phyloP scores from a whole-genome alignment of 2,329 filamentous ascomycete species.

The Hymenotorrendiella dingleyae region DNA sequence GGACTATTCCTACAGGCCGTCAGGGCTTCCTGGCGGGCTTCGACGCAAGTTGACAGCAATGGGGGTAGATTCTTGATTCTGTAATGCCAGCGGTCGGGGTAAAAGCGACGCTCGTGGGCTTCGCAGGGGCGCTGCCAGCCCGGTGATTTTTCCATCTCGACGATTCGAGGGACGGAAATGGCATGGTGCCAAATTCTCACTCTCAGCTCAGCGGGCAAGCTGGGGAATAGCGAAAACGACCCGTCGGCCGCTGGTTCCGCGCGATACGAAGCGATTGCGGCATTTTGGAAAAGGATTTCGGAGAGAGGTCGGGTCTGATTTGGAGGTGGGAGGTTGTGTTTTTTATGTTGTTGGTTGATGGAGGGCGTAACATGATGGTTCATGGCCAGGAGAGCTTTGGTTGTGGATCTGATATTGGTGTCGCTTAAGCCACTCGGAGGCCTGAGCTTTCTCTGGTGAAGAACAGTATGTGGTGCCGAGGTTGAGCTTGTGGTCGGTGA shows the following conservation, averaged over 20 bases:
- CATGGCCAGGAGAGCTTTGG: neutral
- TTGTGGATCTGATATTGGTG: neutral
- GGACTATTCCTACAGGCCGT: constrained; percentile 1
- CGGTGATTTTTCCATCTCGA: constrained; percentile 8
- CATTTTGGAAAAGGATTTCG: constrained; percentile 2
- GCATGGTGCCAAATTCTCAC: constrained; percentile 6
- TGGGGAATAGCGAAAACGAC: constrained; percentile 1
- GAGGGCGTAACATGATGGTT: neutral
- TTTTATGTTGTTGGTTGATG: neutral
- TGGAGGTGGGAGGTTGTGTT: neutral
- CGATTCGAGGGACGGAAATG: constrained; percentile 5
- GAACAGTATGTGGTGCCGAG: too few relatives aligned
- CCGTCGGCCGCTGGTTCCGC: neutral
- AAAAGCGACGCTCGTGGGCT: neutral
- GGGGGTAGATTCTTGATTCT: constrained; percentile 5
- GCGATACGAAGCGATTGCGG: constrained; percentile 3
- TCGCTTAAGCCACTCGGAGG: neutral
- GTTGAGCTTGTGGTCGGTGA: too few relatives aligned
- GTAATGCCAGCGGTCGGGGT: constrained; percentile 7
- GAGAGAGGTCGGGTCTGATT: neutral
- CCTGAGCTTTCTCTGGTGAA: too few relatives aligned
- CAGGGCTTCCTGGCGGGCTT: constrained; percentile 9
- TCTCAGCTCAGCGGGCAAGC: constrained; percentile 3
- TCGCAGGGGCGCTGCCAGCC: constrained; percentile 3
- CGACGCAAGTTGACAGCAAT: constrained; percentile 6